These are phyloP conservation scores for Cocos nucifera DNA, from an alignment of 176 grass and related monocot species.

Conservation along the genomic window DNA sequence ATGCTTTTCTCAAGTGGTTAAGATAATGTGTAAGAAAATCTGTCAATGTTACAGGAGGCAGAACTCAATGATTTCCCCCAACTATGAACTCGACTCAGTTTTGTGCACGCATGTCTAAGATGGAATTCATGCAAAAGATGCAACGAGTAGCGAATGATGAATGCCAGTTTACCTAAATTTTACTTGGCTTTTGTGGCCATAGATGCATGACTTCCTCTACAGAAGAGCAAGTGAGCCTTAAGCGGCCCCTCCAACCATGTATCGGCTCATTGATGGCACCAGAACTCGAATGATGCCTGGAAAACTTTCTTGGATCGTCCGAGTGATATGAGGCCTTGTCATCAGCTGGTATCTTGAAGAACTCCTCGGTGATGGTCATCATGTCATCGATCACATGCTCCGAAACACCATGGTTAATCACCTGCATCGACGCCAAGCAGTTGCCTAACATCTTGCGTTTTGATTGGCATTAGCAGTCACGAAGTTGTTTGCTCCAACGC, in stretches of 20 bases:
- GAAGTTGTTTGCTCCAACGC: too few relatives aligned
- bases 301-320: constrained; percentile 23
- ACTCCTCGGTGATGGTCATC: constrained; percentile 26
- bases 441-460: too few relatives aligned
- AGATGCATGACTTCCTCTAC: constrained; percentile 3
- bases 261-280: constrained; percentile 19
- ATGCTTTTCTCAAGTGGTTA: too few relatives aligned
- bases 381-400: constrained; percentile 34
- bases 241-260: constrained; percentile 58
- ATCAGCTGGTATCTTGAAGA: constrained; percentile 36
- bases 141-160: too few relatives aligned
- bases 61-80: too few relatives aligned
- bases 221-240: constrained; percentile 53
- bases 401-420: constrained; percentile 57
- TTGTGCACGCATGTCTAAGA: too few relatives aligned
- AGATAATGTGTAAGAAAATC: too few relatives aligned
- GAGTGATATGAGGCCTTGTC: constrained; percentile 45
- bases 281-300: constrained; percentile 52
- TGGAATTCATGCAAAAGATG: too few relatives aligned
- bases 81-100: too few relatives aligned
- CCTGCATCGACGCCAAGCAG: constrained; percentile 8
- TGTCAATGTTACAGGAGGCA: too few relatives aligned
- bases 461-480: too few relatives aligned
- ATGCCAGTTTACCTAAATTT: constrained; percentile 27
- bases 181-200: constrained; percentile 51